Evolutionary conservation across 257 asterid genomes (phyloP), one percentile per base, ranked within the genome.

Genomic region (Fraxinus excelsior): DNA sequence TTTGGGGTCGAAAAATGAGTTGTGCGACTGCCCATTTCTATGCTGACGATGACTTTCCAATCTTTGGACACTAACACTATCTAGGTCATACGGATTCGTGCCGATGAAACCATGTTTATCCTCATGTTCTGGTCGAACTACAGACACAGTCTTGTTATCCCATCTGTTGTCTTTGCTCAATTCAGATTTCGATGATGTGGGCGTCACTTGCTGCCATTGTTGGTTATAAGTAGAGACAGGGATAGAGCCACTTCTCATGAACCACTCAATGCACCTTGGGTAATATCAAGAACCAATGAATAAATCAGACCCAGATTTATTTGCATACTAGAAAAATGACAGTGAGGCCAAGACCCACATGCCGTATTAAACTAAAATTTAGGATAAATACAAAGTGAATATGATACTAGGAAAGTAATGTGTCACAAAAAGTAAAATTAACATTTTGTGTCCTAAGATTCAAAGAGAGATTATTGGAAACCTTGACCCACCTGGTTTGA

Each of bases 251-350:
- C 85, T 88, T 82, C 86, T 84, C 84, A 80, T 79, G 74, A 88
- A 77, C 93, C 90, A 87, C 82, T 84, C 92, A 21, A 82, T 60
- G 80, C 82, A 38, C 76, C 90, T 91, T 80, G 81, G 23, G n/a
- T 42, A 49, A 78, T 26, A 44, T 21, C 56, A 49, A 73, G 28
- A 70, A 16, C 37, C 37, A 32, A 32, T 37, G 12, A 38, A 38
- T 38, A 38, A 38, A 38, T 38, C 44, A 38, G 44, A 79, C 83
- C 29, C 29, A 28, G 1, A 28, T 28, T 28, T 28, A 28, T 28
- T 28, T 28, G 29, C 29, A 76, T 75, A 66, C 34, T n/a, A 76
- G 82, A 85, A 83, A 85, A 76, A 74, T 31, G 74, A 56, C 77
- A 76, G 77, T 66, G 62, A 44, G 37, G 28, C 34, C 74, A 9